Evolutionary conservation across 78 protist genomes (phyloP).

Genomic region (Polysphondylium violaceum): DNA sequence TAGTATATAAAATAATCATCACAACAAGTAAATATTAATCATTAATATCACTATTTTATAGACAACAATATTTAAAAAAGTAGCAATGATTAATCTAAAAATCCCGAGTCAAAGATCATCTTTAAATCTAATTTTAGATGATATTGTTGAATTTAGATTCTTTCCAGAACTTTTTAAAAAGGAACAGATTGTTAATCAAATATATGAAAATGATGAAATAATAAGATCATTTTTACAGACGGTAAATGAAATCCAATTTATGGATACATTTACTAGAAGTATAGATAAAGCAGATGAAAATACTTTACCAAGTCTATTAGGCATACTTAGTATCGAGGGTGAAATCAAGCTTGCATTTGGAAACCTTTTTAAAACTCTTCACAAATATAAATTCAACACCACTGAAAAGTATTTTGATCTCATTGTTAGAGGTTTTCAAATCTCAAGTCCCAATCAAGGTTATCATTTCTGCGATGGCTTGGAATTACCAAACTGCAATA

Average conservation of each 20-base stretch:
- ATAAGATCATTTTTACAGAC: not conserved
- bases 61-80: no score
- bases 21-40: no score
- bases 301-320: slow-evolving; percentile 1
- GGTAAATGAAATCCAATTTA: slow-evolving; percentile 7
- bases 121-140: no score
- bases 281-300: not conserved
- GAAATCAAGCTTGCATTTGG: not conserved
- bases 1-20: no score
- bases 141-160: no score
- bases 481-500: slow-evolving; percentile 5
- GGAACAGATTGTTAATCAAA: not conserved
- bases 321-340: slow-evolving; percentile 8
- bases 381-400: not conserved
- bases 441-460: no score
- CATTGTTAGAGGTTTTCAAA: not conserved
- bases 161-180: slow-evolving; percentile 32
- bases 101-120: no score
- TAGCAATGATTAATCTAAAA: no score
- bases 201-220: slow-evolving; percentile 19
- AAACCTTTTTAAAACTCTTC: slow-evolving; percentile 20
- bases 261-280: slow-evolving; percentile 25
- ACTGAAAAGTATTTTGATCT: slow-evolving; percentile 22
- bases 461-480: no score
- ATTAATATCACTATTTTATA: no score